phyloP scores from a whole-genome alignment of 192 early-diverging fungal species.

The Cladochytrium replicatum region DNA sequence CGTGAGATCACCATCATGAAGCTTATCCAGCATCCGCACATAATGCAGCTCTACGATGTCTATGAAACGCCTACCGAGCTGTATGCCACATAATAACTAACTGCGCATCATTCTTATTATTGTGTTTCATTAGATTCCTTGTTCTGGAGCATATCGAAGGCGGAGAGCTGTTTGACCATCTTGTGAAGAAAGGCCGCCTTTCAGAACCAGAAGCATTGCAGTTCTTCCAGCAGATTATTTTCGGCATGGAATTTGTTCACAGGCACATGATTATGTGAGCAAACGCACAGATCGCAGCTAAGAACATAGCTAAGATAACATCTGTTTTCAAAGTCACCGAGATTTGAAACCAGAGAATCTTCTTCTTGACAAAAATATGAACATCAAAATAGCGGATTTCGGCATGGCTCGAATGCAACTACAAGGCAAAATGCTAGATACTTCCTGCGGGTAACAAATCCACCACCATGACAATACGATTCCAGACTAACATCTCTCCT shows the following conservation, averaged over 20 bases:
- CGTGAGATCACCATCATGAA: constrained; percentile 55
- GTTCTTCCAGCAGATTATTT: constrained; percentile 96
- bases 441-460: constrained; percentile 50
- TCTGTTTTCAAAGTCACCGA: constrained; percentile 27
- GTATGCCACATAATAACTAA: constrained; percentile 9
- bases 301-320: neutral
- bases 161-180: constrained; percentile 64
- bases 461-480: neutral
- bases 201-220: constrained; percentile 72
- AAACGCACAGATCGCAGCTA: neutral
- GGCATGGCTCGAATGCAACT: constrained; percentile 71
- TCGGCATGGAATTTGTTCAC: constrained; percentile 91
- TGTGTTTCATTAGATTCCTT: constrained; percentile 38
- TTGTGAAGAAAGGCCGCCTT: constrained; percentile 56
- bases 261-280: constrained; percentile 75
- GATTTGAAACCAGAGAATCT: constrained; percentile 61
- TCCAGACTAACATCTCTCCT: neutral
- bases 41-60: constrained; percentile 47
- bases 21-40: constrained; percentile 45
- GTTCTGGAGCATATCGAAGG: constrained; percentile 61
- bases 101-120: constrained; percentile 7
- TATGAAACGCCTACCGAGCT: constrained; percentile 46
- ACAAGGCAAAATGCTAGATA: constrained; percentile 43
- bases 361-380: constrained; percentile 79
- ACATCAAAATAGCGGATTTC: constrained; percentile 98